Base-by-base conservation (phyloP, 2,329 filamentous ascomycete genomes). In the Endothia cerciana region DNA sequence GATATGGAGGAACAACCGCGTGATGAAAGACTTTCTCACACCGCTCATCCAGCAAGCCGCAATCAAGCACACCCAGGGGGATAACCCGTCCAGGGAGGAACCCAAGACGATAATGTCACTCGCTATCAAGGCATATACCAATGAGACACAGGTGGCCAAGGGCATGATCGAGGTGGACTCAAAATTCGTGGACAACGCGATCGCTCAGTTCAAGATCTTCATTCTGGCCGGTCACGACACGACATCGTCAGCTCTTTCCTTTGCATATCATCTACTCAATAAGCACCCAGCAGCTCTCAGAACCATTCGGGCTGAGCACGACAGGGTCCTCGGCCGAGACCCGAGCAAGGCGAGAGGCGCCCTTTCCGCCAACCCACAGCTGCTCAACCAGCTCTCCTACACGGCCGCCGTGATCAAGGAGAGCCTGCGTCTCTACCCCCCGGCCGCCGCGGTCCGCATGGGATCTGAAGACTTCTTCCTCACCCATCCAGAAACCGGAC, bases 381-480 rank as follows among this genome's bases (percentile, higher is more conserved):
- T 81, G 5, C 75, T 87, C 57, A 83, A 83, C 69, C 75, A 80
- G 8, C 76, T 88, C 3, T 75, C 77, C 0, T 87, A 85, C 70
- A 84, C 83, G 0, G 76, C 76, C 3, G 84, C 83, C 22, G 79
- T 86, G 6, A 79, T 86, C 65, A 85, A 85, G 66, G 86, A 89
- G 72, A 75, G 80, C 0, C 76, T 87, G 0, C 79, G 85, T 2
- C 69, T 87, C n/a, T 84, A 80, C 65, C 83, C 84, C 0, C 78
- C 84, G 2, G 81, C 68, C 73, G 77, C 76, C 38, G 76, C 78
- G 2, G 73, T 80, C 19, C 77, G 81, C n/a, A 63, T 69, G 3
- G 77, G 76, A 6, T 40, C 58, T 5, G 22, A 64, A 3, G 74
- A 75, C 33, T 73, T 75, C 68, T 77, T 76, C 17, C 68, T 79